Conservation (phyloP, 306 rosid species). For the Malus domestica region DNA sequence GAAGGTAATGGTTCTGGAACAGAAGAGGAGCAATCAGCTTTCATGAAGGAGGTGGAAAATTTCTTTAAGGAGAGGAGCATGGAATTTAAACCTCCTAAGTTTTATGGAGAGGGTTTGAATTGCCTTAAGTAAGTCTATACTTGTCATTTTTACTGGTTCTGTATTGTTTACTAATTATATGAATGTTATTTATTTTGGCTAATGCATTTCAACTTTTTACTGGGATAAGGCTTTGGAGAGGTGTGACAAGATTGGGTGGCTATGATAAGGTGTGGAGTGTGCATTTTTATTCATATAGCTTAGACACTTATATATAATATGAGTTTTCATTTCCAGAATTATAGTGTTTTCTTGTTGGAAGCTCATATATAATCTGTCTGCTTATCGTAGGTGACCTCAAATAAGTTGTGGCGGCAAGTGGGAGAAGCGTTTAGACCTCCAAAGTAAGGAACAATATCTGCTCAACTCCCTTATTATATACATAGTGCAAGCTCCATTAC, state of each 20-base stretch:
- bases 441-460: conserved; percentile 49
- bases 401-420: conserved; percentile 98
- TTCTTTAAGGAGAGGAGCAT: conserved; percentile 84
- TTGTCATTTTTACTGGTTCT: conserved; percentile 1
- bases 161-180: conserved; percentile 1
- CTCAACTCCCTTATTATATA: not conserved
- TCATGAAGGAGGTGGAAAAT: conserved; percentile 78
- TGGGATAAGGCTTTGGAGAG: conserved; percentile 73
- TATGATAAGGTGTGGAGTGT: conserved; percentile 74
- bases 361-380: conserved; percentile 21
- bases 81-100: conserved; percentile 96
- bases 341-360: conserved; percentile 19
- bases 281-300: not conserved
- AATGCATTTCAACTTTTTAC: conserved; percentile 26
- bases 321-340: conserved; percentile 14
- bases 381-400: conserved; percentile 74
- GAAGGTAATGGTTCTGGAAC: conserved; percentile 89
- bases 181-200: conserved; percentile 9
- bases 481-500: not conserved
- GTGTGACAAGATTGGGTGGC: conserved; percentile 93
- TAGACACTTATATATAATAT: not conserved
- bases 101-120: conserved; percentile 90
- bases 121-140: conserved; percentile 79
- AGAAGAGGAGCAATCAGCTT: conserved; percentile 79
- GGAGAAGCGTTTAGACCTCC: conserved; percentile 99